Conservation (phyloP, 495 filamentous ascomycete genomes). For the Penicillium canariense region DNA sequence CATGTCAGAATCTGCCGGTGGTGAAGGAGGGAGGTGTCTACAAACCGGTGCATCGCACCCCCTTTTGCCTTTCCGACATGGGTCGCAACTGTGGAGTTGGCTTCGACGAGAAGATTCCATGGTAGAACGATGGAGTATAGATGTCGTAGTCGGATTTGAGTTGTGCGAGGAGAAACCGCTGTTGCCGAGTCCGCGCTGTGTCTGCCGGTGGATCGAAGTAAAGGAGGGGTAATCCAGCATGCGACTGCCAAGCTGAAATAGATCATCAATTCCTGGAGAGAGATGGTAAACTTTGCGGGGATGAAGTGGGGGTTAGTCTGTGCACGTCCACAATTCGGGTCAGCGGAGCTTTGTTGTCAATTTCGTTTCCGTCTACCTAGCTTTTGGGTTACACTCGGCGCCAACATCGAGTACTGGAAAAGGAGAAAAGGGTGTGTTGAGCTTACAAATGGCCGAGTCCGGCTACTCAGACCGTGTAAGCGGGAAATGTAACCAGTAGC, state of each 20-base stretch:
- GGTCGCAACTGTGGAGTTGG: constrained; percentile 45
- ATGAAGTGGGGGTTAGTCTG: neutral
- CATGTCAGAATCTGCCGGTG: constrained; percentile 2
- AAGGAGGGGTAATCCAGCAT: neutral
- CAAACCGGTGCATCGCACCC: constrained; percentile 39
- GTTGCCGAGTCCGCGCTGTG: neutral
- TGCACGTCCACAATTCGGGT: constrained; percentile 2
- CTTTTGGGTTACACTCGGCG: neutral
- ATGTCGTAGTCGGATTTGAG: neutral
- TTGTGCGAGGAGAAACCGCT: neutral
- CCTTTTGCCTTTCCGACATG: constrained; percentile 44
- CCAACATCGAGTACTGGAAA: too few species aligned
- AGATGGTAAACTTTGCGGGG: neutral
- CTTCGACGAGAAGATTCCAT: constrained; percentile 20
- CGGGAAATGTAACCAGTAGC: too few species aligned
- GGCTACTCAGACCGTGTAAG: too few species aligned
- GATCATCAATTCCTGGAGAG: neutral
- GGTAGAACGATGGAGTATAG: neutral
- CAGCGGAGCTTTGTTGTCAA: neutral
- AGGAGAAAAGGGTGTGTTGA: too few species aligned
- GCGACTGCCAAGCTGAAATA: neutral
- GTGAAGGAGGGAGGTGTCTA: neutral
- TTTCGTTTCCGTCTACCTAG: neutral
- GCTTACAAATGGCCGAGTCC: too few species aligned
- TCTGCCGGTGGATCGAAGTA: neutral